Evolutionary conservation across 257 asterid genomes (phyloP).

Genomic region (Euphrasia confusa): DNA sequence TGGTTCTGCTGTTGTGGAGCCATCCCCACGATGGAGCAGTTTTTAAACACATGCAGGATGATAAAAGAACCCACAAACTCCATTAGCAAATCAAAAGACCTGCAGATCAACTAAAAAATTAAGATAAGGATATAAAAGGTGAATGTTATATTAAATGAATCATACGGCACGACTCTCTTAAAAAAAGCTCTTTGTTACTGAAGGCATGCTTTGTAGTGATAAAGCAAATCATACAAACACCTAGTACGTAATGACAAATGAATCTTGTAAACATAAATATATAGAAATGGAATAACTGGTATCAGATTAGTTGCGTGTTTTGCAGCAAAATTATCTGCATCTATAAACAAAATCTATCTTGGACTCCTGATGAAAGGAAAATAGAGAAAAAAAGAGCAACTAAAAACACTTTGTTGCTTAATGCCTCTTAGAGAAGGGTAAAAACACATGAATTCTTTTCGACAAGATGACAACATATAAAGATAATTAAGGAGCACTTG

Average conservation of each 20-base stretch:
- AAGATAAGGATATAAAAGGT: conserved; percentile 9
- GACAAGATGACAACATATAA: conserved; percentile 6
- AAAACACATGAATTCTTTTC: neutral
- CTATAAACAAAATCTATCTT: neutral
- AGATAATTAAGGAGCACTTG: conserved; percentile 6
- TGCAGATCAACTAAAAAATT: conserved; percentile 28
- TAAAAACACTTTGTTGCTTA: neutral
- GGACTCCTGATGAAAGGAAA: neutral
- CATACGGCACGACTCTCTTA: neutral
- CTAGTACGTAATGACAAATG: neutral
- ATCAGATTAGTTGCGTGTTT: neutral
- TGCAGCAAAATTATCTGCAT: neutral
- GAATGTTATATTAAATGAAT: neutral
- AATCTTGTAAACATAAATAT: neutral
- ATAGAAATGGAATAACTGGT: neutral
- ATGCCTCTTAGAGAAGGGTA: conserved; percentile 6
- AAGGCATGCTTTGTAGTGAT: neutral
- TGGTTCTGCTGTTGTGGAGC: conserved; percentile 44
- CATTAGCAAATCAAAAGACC: conserved; percentile 87
- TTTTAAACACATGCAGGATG: conserved; percentile 80
- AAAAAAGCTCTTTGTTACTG: neutral
- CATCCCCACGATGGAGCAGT: conserved; percentile 51
- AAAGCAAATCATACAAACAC: conserved; percentile 7
- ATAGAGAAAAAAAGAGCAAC: neutral
- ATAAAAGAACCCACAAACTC: conserved; percentile 86